A percentile compares a stretch with the other conserved stretches of the same genome.
These are phyloP conservation scores for Barnettozyma populi DNA, from an alignment of 805 yeast species.

Conservation along the genomic window DNA sequence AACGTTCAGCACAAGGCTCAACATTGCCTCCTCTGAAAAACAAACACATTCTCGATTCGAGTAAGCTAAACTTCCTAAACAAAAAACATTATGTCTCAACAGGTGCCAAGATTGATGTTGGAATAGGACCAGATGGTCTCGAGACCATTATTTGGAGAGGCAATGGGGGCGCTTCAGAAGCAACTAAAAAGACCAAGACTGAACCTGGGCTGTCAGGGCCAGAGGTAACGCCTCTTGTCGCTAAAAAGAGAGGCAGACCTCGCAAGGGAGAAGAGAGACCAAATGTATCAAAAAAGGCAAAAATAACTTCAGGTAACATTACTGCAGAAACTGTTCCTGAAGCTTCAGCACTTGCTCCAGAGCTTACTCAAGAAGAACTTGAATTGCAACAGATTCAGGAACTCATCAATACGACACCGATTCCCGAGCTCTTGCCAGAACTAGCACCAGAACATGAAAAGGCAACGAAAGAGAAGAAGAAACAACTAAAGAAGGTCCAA, in stretches of 20 bases:
- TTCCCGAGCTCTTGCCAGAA: not conserved
- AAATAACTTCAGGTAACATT: not conserved
- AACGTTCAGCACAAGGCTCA: slow-evolving; percentile 26
- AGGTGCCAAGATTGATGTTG: slow-evolving; percentile 11
- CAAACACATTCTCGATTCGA: not conserved
- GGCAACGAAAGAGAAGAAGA: not conserved
- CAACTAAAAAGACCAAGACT: slow-evolving; percentile 3
- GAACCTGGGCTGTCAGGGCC: not conserved
- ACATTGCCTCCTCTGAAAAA: slow-evolving; percentile 14
- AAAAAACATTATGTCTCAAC: slow-evolving; percentile 23
- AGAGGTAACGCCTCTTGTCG: slow-evolving; percentile 3
- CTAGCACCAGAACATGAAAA: not conserved
- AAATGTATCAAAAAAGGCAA: slow-evolving; percentile 10
- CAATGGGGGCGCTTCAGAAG: not conserved
- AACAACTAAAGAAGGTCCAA: not conserved
- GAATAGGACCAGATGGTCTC: slow-evolving; percentile 3
- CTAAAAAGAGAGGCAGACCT: slow-evolving; percentile 24
- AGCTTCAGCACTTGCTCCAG: not conserved
- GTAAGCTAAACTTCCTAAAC: slow-evolving; percentile 17
- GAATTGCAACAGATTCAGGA: slow-evolving; percentile 1
- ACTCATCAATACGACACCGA: not conserved
- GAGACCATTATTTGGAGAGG: slow-evolving; percentile 17
- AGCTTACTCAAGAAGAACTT: not conserved
- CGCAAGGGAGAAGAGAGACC: slow-evolving; percentile 21
- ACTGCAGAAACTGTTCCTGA: not conserved